Evolutionary conservation across 768 basidiomycete genomes (phyloP).

Genomic region (Galerina marginata): DNA sequence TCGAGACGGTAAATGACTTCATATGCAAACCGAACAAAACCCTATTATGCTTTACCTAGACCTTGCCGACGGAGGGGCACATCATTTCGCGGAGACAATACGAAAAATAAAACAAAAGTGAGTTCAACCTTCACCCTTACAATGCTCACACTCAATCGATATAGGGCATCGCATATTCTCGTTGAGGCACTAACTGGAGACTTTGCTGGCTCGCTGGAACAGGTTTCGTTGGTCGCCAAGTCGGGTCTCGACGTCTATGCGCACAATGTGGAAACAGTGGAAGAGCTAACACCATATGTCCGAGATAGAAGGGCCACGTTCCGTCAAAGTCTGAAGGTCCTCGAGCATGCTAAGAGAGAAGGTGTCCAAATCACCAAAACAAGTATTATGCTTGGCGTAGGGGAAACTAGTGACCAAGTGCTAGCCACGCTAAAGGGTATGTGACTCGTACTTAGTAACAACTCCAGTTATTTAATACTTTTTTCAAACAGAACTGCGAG

Average conservation of each 20-base stretch:
- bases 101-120: conserved; percentile 95
- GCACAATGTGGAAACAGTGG: conserved; percentile 97
- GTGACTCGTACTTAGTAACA: conserved; percentile 19
- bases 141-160: conserved; percentile 7
- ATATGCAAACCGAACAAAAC: not conserved
- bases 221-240: conserved; percentile 82
- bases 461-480: conserved; percentile 5
- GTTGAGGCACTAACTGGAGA: conserved; percentile 97
- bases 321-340: conserved; percentile 79
- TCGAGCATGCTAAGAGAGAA: conserved; percentile 82
- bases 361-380: conserved; percentile 94
- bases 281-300: conserved; percentile 91
- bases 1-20: conserved; percentile 76
- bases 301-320: conserved; percentile 95
- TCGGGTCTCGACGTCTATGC: conserved; percentile 98
- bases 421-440: conserved; percentile 82
- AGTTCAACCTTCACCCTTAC: conserved; percentile 20
- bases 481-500: conserved; percentile 75
- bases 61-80: conserved; percentile 88
- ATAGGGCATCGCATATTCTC: conserved; percentile 90
- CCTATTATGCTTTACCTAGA: conserved; percentile 51
- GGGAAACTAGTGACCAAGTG: conserved; percentile 86
- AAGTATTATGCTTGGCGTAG: conserved; percentile 98
- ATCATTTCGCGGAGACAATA: conserved; percentile 96
- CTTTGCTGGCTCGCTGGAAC: conserved; percentile 79